A percentile compares a stretch with the other conserved stretches of the same genome.
Evolutionary conservation across 176 grass and related monocot genomes (phyloP).

Genomic region (Chrysopogon serrulatus): DNA sequence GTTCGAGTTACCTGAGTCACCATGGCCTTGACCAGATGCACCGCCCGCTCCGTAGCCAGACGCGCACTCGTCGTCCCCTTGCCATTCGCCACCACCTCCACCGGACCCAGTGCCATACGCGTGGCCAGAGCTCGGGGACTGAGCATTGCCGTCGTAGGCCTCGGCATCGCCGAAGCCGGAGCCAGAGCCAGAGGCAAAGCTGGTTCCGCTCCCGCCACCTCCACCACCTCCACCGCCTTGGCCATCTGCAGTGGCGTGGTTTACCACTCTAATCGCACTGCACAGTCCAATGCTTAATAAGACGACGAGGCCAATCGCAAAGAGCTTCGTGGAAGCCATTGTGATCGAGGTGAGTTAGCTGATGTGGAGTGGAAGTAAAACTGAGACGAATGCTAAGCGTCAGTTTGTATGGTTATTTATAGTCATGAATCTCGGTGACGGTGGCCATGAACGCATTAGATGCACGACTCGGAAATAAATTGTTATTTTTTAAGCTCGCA

Average conservation of each 20-base stretch:
- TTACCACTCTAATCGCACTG: constrained; percentile 11
- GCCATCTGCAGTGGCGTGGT: background rate
- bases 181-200: background rate
- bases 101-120: background rate
- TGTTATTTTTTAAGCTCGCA: background rate
- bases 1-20: background rate
- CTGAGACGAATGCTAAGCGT: background rate
- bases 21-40: background rate
- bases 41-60: background rate
- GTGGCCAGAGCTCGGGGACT: background rate
- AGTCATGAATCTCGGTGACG: background rate
- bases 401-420: background rate
- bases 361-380: background rate
- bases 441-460: background rate
- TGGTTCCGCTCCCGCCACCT: background rate
- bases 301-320: background rate
- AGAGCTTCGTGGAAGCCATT: constrained; percentile 1
- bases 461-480: background rate
- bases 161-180: background rate
- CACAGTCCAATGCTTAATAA: constrained; percentile 7
- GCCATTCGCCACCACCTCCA: background rate
- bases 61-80: background rate
- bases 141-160: background rate
- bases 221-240: constrained; percentile 2
- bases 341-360: background rate